Evolutionary conservation across 306 rosid species (phyloP), one percentile per base, ranked within the genome.

Genomic region (Castanea sativa): DNA sequence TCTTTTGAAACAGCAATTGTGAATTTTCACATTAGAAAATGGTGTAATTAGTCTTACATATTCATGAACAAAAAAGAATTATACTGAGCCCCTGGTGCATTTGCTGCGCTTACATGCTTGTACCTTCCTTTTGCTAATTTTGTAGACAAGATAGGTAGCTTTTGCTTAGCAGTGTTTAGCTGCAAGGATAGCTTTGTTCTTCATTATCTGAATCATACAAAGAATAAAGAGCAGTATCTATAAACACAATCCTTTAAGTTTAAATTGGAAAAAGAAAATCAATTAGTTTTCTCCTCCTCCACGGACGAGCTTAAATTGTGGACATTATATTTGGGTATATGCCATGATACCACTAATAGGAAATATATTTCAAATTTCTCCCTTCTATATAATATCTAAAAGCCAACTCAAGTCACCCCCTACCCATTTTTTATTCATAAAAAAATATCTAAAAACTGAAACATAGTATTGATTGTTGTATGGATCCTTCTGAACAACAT

Each of bases 101-200:
- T 65, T 14, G 5, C 45, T 19, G 33, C 8, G 16, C 71, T 32
- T 4, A 32, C 19, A 18, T 67, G 71, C 25, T 67, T 16, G 41
- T 32, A 9, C 15, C 14, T 32, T 35, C 18, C 1, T 67, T 33
- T 6, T 29, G 18, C 4, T 58, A 3, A 58, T 1, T 58, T 8
- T 21, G 21, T 58, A 20, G 15, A 58, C 5, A 10, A 20, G 69
- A 41, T 8, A 41, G 12, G 57, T 73, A 35, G 35, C 83, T 73
- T 79, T 63, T 72, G 74, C 72, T 56, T 55, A 43, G 52, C 57
- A 52, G 29, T 63, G 78, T 35, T 52, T 19, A 21, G 23, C 56
- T 16, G 55, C 65, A 29, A 70, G 25, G 19, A 23, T 71, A 49
- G 25, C 41, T 18, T 29, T 79, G 15, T 12, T 41, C 41, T 25